Conservation (phyloP, 495 filamentous ascomycete genomes). For the Rusavskia elegans region DNA sequence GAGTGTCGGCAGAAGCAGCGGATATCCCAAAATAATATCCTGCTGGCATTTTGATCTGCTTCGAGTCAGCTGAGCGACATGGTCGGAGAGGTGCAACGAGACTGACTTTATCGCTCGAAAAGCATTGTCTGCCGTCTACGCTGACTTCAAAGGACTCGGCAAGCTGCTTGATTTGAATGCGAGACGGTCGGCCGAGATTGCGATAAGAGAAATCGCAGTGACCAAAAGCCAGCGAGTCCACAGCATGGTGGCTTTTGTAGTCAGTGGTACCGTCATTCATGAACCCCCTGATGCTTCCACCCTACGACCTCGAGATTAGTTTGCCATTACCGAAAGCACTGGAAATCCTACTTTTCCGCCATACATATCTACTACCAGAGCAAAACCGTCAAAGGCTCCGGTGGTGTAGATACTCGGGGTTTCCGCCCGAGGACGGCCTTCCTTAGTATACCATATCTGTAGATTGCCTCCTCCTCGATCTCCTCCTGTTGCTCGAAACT, state of each 20-base stretch:
- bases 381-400: conserved; percentile 72
- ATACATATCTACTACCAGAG: conserved; percentile 73
- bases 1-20: conserved; percentile 74
- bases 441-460: conserved; percentile 79
- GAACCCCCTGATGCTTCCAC: conserved; percentile 75
- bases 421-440: conserved; percentile 47
- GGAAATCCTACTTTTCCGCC: conserved; percentile 42
- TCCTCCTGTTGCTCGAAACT: conserved; percentile 74
- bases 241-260: conserved; percentile 60
- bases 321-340: neutral
- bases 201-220: conserved; percentile 86
- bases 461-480: conserved; percentile 81
- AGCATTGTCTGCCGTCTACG: conserved; percentile 70
- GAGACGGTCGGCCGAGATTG: conserved; percentile 70
- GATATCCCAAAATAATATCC: conserved; percentile 80
- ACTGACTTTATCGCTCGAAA: conserved; percentile 57
- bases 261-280: conserved; percentile 79
- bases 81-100: neutral
- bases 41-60: conserved; percentile 50
- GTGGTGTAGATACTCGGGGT: conserved; percentile 69
- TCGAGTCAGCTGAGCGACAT: neutral
- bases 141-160: conserved; percentile 54
- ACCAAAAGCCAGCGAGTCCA: conserved; percentile 81
- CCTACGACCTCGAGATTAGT: conserved; percentile 22
- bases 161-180: conserved; percentile 55